Percentiles rank a stretch among this genome's conserved stretches.
phyloP scores from a whole-genome alignment of 768 basidiomycete genomes.

The Neoboletus magnificus region DNA sequence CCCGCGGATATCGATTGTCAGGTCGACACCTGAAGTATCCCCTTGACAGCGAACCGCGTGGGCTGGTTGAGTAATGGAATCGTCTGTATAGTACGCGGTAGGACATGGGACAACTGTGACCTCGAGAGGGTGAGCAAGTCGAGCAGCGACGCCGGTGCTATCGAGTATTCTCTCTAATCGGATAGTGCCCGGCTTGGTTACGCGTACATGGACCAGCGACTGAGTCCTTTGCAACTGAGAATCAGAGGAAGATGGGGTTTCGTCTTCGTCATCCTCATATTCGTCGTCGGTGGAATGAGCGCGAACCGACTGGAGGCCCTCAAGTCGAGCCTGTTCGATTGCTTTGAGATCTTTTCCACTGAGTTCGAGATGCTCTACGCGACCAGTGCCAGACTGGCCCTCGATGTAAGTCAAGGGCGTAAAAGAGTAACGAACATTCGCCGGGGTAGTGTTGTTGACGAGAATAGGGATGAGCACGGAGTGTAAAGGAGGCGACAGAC shows the following conservation, averaged over 20 bases:
- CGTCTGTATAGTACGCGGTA: constrained; percentile 56
- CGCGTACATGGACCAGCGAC: constrained; percentile 64
- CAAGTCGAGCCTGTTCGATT: constrained; percentile 59
- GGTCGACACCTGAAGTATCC: constrained; percentile 51
- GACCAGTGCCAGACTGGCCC: constrained; percentile 37
- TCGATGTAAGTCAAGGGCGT: constrained; percentile 56
- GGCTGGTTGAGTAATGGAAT: constrained; percentile 32
- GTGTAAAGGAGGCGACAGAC: constrained; percentile 53
- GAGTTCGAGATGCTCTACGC: constrained; percentile 54
- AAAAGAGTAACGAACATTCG: constrained; percentile 67
- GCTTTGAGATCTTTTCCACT: constrained; percentile 61
- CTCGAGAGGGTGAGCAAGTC: constrained; percentile 59
- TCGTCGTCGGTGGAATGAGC: constrained; percentile 55
- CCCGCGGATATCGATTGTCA: constrained; percentile 65
- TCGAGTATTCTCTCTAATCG: constrained; percentile 75
- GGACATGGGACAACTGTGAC: constrained; percentile 83
- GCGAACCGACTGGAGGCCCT: constrained; percentile 46
- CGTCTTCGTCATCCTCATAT: constrained; percentile 58
- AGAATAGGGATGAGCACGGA: constrained; percentile 76
- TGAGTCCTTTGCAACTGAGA: constrained; percentile 70
- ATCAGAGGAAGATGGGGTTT: constrained; percentile 31
- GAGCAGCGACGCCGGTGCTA: constrained; percentile 65
- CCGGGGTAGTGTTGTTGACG: constrained; percentile 85
- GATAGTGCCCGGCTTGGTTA: constrained; percentile 71
- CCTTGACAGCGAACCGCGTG: constrained; percentile 66